Base-by-base conservation (phyloP, 1,284 basidiomycete species). In the Fomes fomentarius region DNA sequence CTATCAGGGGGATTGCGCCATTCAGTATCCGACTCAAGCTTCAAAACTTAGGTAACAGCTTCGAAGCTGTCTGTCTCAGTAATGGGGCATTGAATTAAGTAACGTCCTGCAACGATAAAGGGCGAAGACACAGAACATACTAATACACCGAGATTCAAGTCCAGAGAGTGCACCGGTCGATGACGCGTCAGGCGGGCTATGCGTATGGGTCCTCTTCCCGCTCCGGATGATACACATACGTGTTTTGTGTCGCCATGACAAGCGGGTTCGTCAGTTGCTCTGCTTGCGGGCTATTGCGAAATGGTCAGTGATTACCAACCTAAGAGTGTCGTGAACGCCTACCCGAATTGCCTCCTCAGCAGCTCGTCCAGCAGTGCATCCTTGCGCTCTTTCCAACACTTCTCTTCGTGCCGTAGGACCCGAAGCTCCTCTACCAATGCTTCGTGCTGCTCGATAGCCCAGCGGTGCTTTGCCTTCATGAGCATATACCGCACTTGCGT, bases 381-480 rank as follows among this genome's bases (percentile, higher is more conserved):
- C 55, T 67, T 69, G 24, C 65, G 64, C 48, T 70, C 66, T 47
- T 66, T 61, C 68, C 69, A 71, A 19, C 61, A 57, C 45, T 65
- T 66, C 45, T 83, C 76, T 65, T 90, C 85, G 6, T 70, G 68
- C 58, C 79, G 75, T 11, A 82, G 69, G 25, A 77, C 69, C 42
- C 81, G 76, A 59, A 91, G 69, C 66, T 93, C 87, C 61, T 87
- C 82, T 15, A 81, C 69, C 25, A 92, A 73, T 15, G 71, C 70
- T 35, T 83, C 82, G 52, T 89, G 83, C 60, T 87, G 81, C 53
- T 85, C 76, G 21, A 85, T 56, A 10, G 79, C 83, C 64, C 82
- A 88, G 24, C 71, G 72, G 63, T 85, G 78, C 64, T 91, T 91
- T 2, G 91, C 89, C 64, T 92, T 93, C 76, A 83, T 84, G 26